phyloP scores from a whole-genome alignment of 495 filamentous ascomycete species.

The Staphylotrichum tortipilum region DNA sequence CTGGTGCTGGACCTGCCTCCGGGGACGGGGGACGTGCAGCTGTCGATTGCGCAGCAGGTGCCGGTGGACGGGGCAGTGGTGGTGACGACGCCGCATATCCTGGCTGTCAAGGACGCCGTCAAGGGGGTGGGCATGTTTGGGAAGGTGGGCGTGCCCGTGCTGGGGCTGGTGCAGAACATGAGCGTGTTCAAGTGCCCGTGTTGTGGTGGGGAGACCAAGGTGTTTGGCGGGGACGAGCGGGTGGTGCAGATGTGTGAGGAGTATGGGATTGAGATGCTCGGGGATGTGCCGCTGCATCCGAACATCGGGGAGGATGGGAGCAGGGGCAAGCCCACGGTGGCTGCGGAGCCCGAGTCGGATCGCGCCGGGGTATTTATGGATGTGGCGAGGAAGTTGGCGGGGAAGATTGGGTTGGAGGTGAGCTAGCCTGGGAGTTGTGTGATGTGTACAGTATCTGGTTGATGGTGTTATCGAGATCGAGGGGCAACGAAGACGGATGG shows the following conservation, averaged over 20 bases:
- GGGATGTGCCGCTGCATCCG: slow-evolving; percentile 83
- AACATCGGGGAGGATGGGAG: slow-evolving; percentile 85
- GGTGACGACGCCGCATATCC: slow-evolving; percentile 85
- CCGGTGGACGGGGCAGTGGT: slow-evolving; percentile 76
- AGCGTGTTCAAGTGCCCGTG: slow-evolving; percentile 72
- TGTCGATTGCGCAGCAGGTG: slow-evolving; percentile 88
- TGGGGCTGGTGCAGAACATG: slow-evolving; percentile 98
- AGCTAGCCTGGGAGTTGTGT: too few relatives aligned
- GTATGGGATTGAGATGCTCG: slow-evolving; percentile 65
- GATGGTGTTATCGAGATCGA: too few relatives aligned
- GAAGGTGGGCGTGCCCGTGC: slow-evolving; percentile 62
- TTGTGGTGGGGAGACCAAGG: slow-evolving; percentile 62
- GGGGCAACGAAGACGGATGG: too few relatives aligned
- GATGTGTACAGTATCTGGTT: too few relatives aligned
- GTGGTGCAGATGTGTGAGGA: slow-evolving; percentile 41
- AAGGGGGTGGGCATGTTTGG: slow-evolving; percentile 88
- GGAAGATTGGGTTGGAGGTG: slow-evolving; percentile 35
- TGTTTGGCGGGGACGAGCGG: slow-evolving; percentile 58
- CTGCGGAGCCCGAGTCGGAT: slow-evolving; percentile 67
- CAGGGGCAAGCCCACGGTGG: slow-evolving; percentile 81
- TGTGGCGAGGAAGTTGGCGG: slow-evolving; percentile 56
- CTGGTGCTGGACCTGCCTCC: slow-evolving; percentile 88
- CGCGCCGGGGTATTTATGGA: slow-evolving; percentile 61
- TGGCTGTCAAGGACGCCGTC: slow-evolving; percentile 80
- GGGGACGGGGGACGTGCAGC: slow-evolving; percentile 87